A percentile compares a stretch with the other conserved stretches of the same genome.
Conservation (phyloP, 805 yeast species). For the Starmerella etchellsii region DNA sequence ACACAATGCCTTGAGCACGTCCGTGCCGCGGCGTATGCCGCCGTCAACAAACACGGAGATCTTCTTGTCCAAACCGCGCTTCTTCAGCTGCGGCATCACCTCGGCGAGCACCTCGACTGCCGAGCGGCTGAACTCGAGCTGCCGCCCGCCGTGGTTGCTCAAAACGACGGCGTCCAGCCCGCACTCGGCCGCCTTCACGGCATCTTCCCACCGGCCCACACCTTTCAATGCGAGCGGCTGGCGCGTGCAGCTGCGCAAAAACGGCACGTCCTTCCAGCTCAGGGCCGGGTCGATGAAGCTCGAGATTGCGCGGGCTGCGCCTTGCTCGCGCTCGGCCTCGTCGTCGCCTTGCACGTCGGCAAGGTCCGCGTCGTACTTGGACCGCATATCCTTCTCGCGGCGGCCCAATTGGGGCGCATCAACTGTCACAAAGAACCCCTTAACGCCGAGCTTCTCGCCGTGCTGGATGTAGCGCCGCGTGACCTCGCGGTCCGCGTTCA, state of each 20-base stretch:
- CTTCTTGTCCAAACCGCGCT: slow-evolving; percentile 29
- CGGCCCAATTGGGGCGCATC: slow-evolving; percentile 90
- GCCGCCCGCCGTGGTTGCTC: slow-evolving; percentile 86
- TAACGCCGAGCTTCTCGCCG: slow-evolving; percentile 62
- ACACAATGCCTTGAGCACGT: slow-evolving; percentile 61
- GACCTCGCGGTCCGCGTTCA: slow-evolving; percentile 59
- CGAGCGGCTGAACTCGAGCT: slow-evolving; percentile 69
- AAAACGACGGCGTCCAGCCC: slow-evolving; percentile 70
- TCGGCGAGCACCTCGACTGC: slow-evolving; percentile 62
- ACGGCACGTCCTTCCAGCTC: slow-evolving; percentile 20
- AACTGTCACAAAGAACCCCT: slow-evolving; percentile 65
- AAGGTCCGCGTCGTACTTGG: slow-evolving; percentile 43
- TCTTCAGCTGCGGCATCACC: slow-evolving; percentile 37
- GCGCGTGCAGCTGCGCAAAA: slow-evolving; percentile 8
- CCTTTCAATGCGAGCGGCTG: slow-evolving; percentile 53
- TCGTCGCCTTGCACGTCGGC: slow-evolving; percentile 31
- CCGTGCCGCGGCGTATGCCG: slow-evolving; percentile 66
- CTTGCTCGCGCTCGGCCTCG: slow-evolving; percentile 50
- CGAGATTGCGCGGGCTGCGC: slow-evolving; percentile 80
- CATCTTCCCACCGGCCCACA: slow-evolving; percentile 74
- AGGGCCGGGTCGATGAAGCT: slow-evolving; percentile 62
- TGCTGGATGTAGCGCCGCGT: slow-evolving; percentile 50
- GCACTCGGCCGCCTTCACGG: slow-evolving; percentile 52
- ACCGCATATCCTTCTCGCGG: slow-evolving; percentile 75
- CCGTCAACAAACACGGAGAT: slow-evolving; percentile 63